phyloP scores from a whole-genome alignment of 2,329 filamentous ascomycete genomes.

The Fusarium chuoi region DNA sequence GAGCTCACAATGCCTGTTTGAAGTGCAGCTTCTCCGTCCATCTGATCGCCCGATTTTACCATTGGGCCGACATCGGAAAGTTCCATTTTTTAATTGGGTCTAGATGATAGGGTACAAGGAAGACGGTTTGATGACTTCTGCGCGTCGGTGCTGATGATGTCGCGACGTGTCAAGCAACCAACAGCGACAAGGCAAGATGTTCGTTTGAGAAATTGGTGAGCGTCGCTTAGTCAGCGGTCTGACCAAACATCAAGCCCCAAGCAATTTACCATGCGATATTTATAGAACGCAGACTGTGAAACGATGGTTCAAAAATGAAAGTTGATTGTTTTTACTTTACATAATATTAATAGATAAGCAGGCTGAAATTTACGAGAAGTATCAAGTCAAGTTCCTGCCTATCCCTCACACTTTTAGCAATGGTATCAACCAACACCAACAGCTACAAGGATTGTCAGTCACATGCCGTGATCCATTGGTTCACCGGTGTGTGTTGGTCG shows the following conservation, averaged over 20 bases:
- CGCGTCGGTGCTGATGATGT: not conserved
- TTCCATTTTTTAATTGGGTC: fast-evolving
- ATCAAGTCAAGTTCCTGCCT: not conserved
- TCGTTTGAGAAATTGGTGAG: not conserved
- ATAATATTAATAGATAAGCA: too few species aligned
- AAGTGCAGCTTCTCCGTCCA: not conserved
- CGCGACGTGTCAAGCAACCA: not conserved
- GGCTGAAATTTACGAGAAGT: too few species aligned
- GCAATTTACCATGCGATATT: not conserved
- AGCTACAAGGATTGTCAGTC: too few species aligned
- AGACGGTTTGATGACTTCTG: not conserved
- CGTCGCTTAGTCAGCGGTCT: not conserved
- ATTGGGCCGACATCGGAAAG: fast-evolving
- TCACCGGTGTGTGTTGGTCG: too few species aligned
- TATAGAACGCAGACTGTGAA: too few species aligned
- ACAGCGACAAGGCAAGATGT: not conserved
- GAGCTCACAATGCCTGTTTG: not conserved
- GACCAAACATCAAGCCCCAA: not conserved
- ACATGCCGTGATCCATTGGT: too few species aligned
- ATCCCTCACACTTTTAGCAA: not conserved
- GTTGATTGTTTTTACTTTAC: too few species aligned
- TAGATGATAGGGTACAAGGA: not conserved
- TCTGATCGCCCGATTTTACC: fast-evolving
- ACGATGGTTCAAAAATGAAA: too few species aligned
- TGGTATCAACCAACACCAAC: not conserved